Evolutionary conservation across 2,329 filamentous ascomycete genomes (phyloP).

Genomic region (Calonectria hongkongensis): DNA sequence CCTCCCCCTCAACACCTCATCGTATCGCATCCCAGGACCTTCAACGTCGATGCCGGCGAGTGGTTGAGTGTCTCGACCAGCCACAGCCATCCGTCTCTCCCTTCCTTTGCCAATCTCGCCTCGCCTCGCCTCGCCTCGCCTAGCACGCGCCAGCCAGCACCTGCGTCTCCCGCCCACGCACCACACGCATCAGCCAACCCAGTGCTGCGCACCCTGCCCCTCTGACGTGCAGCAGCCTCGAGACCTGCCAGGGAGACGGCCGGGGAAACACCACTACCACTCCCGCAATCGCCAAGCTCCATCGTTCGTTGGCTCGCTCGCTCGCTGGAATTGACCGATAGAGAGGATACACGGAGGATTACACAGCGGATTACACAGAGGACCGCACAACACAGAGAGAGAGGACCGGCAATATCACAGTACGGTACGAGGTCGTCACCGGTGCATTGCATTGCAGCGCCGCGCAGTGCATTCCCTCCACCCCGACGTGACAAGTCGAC

Average conservation of each 20-base stretch:
- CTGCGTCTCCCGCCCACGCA: slow-evolving; percentile 21
- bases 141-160: slow-evolving; percentile 17
- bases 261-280: slow-evolving; percentile 35
- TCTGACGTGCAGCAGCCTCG: slow-evolving; percentile 41
- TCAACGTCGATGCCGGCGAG: slow-evolving; percentile 22
- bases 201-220: slow-evolving; percentile 38
- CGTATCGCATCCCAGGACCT: slow-evolving; percentile 22
- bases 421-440: slow-evolving; percentile 29
- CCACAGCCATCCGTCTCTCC: slow-evolving; percentile 25
- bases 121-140: slow-evolving; percentile 26
- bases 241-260: slow-evolving; percentile 31
- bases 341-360: slow-evolving; percentile 1
- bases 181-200: slow-evolving; percentile 36
- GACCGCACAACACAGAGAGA: not conserved
- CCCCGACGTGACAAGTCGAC: slow-evolving; percentile 36
- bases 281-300: slow-evolving; percentile 31
- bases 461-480: slow-evolving; percentile 13
- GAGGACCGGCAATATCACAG: not conserved
- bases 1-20: slow-evolving; percentile 28
- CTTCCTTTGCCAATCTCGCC: slow-evolving; percentile 34
- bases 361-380: not conserved
- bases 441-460: slow-evolving; percentile 22
- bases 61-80: slow-evolving; percentile 32
- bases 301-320: slow-evolving; percentile 34
- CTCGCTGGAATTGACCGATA: slow-evolving; percentile 26